phyloP scores from a whole-genome alignment of 2,329 filamentous ascomycete species.

The Chlorencoelia australis region DNA sequence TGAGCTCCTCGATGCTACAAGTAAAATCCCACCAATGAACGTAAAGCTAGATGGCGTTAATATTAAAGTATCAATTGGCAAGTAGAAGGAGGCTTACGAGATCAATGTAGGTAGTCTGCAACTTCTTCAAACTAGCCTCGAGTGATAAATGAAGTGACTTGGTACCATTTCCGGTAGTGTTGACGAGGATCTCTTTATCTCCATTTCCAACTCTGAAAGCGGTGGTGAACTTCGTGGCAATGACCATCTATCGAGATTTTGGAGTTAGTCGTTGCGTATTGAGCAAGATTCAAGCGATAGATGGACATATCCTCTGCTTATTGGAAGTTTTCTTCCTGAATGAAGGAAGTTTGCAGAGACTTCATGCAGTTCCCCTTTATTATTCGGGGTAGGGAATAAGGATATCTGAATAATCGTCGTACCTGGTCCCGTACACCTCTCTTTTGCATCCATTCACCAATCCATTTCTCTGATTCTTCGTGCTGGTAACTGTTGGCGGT shows the following conservation, averaged over 20 bases:
- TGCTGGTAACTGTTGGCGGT: constrained; percentile 56
- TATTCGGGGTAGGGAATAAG: too few species aligned
- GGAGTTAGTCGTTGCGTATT: too few species aligned
- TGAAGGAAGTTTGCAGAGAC: too few species aligned
- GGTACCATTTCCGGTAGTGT: constrained; percentile 47
- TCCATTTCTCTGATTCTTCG: constrained; percentile 51
- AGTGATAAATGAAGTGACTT: constrained; percentile 51
- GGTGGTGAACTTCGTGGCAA: constrained; percentile 50
- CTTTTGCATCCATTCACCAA: constrained; percentile 62
- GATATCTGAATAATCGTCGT: too few species aligned
- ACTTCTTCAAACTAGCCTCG: constrained; percentile 45
- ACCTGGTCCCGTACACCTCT: constrained; percentile 50
- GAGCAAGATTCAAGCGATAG: too few species aligned
- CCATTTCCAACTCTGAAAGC: constrained; percentile 23
- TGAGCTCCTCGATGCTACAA: constrained; percentile 55
- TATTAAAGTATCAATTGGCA: too few species aligned
- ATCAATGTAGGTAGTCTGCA: constrained; percentile 61
- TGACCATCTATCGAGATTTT: too few species aligned
- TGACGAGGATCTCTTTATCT: constrained; percentile 30
- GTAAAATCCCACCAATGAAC: constrained; percentile 60
- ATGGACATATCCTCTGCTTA: too few species aligned
- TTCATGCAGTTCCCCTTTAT: too few species aligned
- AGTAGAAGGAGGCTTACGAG: too few species aligned
- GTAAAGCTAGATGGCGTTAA: too few species aligned
- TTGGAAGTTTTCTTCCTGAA: too few species aligned